These are phyloP conservation scores for Solanum tarapatanum DNA, from an alignment of 257 asterid species.

Conservation along the genomic window DNA sequence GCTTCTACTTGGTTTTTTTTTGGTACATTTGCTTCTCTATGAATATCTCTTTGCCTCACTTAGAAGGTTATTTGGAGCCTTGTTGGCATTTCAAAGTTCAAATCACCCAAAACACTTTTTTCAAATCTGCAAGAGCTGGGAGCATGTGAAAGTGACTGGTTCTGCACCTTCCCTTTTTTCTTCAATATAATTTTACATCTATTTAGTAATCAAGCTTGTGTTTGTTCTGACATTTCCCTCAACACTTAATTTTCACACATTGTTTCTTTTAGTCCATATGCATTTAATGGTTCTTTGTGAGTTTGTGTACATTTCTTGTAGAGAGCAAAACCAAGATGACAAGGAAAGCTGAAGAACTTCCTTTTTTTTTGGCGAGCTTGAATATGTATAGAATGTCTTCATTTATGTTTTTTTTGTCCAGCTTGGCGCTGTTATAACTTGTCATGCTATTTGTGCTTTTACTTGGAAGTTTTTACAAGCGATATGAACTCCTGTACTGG, in stretches of 20 bases:
- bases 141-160: constrained; percentile 26
- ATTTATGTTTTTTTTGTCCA: neutral
- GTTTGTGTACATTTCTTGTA: constrained; percentile 20
- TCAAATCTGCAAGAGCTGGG: constrained; percentile 24
- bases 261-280: constrained; percentile 6
- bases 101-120: constrained; percentile 20
- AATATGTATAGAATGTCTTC: neutral
- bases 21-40: too few relatives aligned
- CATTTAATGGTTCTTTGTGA: constrained; percentile 2
- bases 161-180: neutral
- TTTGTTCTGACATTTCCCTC: neutral
- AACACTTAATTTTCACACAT: constrained; percentile 1
- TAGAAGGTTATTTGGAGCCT: too few relatives aligned
- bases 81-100: constrained; percentile 23
- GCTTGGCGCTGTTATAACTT: neutral
- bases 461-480: neutral
- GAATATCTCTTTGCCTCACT: too few relatives aligned
- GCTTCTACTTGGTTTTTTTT: too few relatives aligned
- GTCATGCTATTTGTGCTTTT: neutral
- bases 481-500: neutral
- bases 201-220: neutral
- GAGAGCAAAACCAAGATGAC: constrained; percentile 1
- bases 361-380: neutral
- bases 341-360: neutral
- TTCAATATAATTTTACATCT: neutral